Base-by-base conservation (phyloP, 2,329 filamentous ascomycete genomes). In the Talaromyces piceae region DNA sequence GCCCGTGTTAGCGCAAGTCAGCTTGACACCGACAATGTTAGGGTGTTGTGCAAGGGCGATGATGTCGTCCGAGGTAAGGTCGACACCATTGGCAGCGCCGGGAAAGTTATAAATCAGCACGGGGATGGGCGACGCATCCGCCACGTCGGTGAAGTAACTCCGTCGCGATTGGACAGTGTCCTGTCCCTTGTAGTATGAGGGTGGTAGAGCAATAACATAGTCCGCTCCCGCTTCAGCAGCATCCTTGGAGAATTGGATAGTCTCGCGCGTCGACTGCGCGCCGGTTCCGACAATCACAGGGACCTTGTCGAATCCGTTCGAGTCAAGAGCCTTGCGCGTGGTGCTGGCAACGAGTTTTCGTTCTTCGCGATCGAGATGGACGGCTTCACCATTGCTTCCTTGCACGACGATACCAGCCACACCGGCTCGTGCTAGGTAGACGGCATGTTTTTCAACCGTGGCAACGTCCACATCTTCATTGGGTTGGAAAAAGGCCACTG, bases 321-420 rank as follows among this genome's bases (percentile, higher is more conserved):
- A 74, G 63, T 88, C 79, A 41, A 91, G 75, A 12, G 86, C 85
- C 55, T 79, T 76, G 37, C 87, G 82, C 1, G 86, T 90, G 28
- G 83, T 81, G 47, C 73, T 72, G 5, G 85, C 90, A 59, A 91
- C 81, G 47, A 80, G 71, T 45, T 79, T 77, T 53, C 87, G 81
- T 70, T 91, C 87, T 22, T 78, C 73, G 59, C 84, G 83, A 41
- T 83, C 82, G 28, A 91, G 77, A 63, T 90, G 87, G 11, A 90
- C 86, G 6, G 88, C 87, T 73, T 93, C 88, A 60, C 87, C 87
- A 63, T 91, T 91, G 63, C 84, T 88, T 44, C 87, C 87, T 66
- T 90, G 87, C 9, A 84, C 87, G 45, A 86, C 84, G 44, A 91
- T 76, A 18, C 87, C 86, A 13, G 83, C 79, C 39, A 91, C 80